Conservation (phyloP, 306 rosid genomes). For the Prunus campanulata region DNA sequence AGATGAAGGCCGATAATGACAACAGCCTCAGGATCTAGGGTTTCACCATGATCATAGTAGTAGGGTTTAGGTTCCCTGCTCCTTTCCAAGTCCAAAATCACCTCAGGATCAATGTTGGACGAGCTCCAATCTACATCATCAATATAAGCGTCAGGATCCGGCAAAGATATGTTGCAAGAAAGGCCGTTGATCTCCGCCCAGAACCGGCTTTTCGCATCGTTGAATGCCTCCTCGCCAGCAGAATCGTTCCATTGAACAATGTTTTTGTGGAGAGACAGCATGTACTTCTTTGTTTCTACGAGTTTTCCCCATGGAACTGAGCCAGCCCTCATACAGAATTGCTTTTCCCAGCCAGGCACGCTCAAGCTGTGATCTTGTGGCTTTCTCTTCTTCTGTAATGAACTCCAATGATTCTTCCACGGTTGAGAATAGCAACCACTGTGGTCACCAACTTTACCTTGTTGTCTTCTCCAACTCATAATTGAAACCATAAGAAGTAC, state of each 20-base stretch:
- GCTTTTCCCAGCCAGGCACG: constrained; percentile 78
- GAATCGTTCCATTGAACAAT: constrained; percentile 73
- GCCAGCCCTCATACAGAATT: constrained; percentile 55
- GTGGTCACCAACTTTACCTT: constrained; percentile 19
- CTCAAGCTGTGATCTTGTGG: neutral
- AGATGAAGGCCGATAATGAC: constrained; percentile 27
- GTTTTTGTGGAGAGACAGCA: constrained; percentile 34
- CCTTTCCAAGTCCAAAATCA: constrained; percentile 49
- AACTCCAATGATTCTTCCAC: too few relatives aligned
- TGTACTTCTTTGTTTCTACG: constrained; percentile 50
- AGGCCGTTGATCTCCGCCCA: constrained; percentile 56
- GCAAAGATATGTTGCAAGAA: constrained; percentile 41
- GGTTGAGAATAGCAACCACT: too few relatives aligned
- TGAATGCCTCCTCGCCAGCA: constrained; percentile 72
- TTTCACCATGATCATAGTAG: neutral
- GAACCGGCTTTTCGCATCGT: constrained; percentile 62
- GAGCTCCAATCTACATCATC: constrained; percentile 66
- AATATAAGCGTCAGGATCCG: constrained; percentile 58
- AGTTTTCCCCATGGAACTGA: constrained; percentile 64
- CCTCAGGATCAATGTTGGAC: constrained; percentile 47
- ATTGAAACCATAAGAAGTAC: neutral
- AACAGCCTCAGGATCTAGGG: neutral
- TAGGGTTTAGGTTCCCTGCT: constrained; percentile 21
- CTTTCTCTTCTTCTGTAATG: neutral
- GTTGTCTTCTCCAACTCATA: constrained; percentile 65